Base-by-base conservation (phyloP, 371 early-diverging fungal species). In the Batkoa obscura region DNA sequence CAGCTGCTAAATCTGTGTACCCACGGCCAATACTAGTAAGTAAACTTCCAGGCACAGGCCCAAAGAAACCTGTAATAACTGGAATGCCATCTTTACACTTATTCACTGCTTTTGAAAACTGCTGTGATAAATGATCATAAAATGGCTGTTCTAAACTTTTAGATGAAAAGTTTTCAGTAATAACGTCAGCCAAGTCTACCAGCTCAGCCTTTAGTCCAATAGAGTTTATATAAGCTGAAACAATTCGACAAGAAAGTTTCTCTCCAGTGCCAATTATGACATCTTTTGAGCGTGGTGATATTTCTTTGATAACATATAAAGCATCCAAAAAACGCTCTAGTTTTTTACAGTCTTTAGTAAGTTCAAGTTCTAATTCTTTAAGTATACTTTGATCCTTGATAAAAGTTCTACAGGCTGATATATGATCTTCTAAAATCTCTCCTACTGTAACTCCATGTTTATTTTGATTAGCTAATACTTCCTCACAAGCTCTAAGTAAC, bases 1-100 rank as follows among this genome's bases (percentile, higher is more conserved):
- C 96, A 13, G 97, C 94, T n/a, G 93, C 87, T 51, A 96, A 73
- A 67, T 98, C 98, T 0, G 96, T 95, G 71, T 98, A 98, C 17
- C 98, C 98, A 54, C 97, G 90, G 1, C 98, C 98, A 56, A 98
- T 83, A 61, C 86, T 86, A 35, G 72, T 69, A 58, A 98, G 65
- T 39, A 98, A 68, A 66, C 88, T 78, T 17, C 95, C 96, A 12
- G 98, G 98, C 1, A 94, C 90, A 30, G 84, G 83, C 10, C 98
- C 97, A 70, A 98, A 83, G 71, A 82, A 98, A n/a, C 98, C 86
- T 32, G 94, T 96, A 1, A 96, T 84, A 3, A 96, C 92, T 53
- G 81, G 86, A 3, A 81, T 86, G 58, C 76, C 71, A 60, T 80
- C 65, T 42, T 76, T 80, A 53, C 81, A 83, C 13, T 71, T 70